These are phyloP conservation scores for Macrocybe gigantea DNA, from an alignment of 768 basidiomycete genomes.

Conservation along the genomic window DNA sequence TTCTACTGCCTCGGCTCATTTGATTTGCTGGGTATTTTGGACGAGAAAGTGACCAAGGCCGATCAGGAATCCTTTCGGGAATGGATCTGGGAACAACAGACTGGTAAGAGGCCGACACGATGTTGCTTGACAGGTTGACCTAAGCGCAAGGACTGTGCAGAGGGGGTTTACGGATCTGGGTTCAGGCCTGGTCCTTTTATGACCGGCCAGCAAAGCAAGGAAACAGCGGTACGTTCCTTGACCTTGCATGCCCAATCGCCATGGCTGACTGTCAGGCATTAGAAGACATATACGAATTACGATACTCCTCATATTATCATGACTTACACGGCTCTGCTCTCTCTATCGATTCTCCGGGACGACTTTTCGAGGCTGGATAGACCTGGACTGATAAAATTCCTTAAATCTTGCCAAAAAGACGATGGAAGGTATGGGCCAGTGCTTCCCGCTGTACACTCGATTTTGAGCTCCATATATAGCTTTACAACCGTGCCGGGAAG, in stretches of 20 bases:
- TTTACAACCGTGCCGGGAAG: conserved; percentile 66
- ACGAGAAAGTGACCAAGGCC: conserved; percentile 35
- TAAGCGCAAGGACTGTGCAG: conserved; percentile 25
- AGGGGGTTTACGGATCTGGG: conserved; percentile 53
- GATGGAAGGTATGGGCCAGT: conserved; percentile 71
- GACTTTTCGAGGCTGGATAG: conserved; percentile 71
- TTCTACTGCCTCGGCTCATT: conserved; percentile 88
- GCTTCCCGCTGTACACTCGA: conserved; percentile 1
- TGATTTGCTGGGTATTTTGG: conserved; percentile 61
- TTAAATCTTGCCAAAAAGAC: conserved; percentile 64
- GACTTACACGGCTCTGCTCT: conserved; percentile 87
- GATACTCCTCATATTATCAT: conserved; percentile 83
- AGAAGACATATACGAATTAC: conserved; percentile 40
- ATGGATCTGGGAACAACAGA: conserved; percentile 92
- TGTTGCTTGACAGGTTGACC: conserved; percentile 1
- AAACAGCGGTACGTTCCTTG: conserved; percentile 6
- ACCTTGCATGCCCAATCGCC: background rate
- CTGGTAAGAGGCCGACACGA: conserved; percentile 24
- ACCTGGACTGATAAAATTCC: conserved; percentile 55
- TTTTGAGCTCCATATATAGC: conserved; percentile 27
- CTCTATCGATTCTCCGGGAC: conserved; percentile 83
- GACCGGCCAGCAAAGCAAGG: conserved; percentile 16
- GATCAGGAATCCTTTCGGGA: conserved; percentile 64
- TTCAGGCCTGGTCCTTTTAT: conserved; percentile 77
- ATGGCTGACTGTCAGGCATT: conserved; percentile 8